Conservation (phyloP, 371 early-diverging fungal genomes). For the Apophysomyces ossiformis region DNA sequence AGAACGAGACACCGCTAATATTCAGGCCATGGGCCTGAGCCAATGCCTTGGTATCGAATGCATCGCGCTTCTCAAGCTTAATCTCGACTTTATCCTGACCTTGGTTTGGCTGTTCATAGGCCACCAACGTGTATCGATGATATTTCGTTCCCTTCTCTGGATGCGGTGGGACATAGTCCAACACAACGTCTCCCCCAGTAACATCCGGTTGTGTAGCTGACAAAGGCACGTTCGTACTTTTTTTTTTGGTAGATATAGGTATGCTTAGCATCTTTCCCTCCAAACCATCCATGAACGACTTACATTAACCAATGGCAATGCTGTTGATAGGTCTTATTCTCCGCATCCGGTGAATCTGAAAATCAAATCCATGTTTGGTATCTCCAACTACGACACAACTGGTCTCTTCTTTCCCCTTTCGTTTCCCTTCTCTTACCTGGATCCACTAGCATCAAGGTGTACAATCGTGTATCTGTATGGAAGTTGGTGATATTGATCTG, state of each 20-base stretch:
- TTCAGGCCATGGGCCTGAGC: constrained; percentile 50
- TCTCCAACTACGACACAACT: not conserved
- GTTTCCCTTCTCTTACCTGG: constrained; percentile 44
- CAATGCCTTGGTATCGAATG: constrained; percentile 53
- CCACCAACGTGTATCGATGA: constrained; percentile 78
- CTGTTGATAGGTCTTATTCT: constrained; percentile 64
- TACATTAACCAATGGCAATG: constrained; percentile 72
- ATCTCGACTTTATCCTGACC: constrained; percentile 59
- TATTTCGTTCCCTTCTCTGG: constrained; percentile 81
- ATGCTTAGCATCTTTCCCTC: not conserved
- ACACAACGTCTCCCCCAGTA: constrained; percentile 55
- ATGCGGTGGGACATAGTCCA: constrained; percentile 81
- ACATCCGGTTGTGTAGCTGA: constrained; percentile 57
- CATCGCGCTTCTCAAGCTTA: constrained; percentile 44
- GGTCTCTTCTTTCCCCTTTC: no score
- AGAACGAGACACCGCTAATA: constrained; percentile 68
- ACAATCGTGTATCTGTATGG: constrained; percentile 69
- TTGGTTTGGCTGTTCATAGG: constrained; percentile 70
- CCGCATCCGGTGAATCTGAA: constrained; percentile 65
- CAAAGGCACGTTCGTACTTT: constrained; percentile 68
- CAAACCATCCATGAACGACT: constrained; percentile 7
- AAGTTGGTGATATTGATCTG: constrained; percentile 64
- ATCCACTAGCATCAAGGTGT: constrained; percentile 79
- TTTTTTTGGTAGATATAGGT: not conserved
- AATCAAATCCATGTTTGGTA: not conserved